A percentile compares a stretch with the other conserved stretches of the same genome.
These are phyloP conservation scores for Tetrahymena borealis DNA, from an alignment of 73 alveolate genomes.

Conservation along the genomic window DNA sequence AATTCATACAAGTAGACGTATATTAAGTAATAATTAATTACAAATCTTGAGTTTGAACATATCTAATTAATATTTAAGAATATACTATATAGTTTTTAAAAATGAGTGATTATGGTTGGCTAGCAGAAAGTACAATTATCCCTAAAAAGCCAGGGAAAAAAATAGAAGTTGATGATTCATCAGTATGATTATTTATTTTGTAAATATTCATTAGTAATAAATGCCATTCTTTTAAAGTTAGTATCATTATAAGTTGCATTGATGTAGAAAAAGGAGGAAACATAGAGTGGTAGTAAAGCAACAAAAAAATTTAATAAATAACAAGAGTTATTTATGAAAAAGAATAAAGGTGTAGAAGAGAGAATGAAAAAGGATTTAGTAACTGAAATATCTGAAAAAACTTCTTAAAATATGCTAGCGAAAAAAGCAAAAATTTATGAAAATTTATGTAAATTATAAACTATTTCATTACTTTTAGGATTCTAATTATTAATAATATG, in stretches of 20 bases:
- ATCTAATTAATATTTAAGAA: no score
- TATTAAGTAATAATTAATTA: no score
- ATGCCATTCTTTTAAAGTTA: not conserved
- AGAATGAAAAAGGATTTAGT: not conserved
- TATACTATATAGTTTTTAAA: no score
- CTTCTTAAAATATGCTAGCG: not conserved
- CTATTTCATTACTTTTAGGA: not conserved
- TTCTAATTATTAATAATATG: not conserved
- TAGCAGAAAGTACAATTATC: not conserved
- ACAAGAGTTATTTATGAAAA: not conserved
- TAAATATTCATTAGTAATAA: not conserved
- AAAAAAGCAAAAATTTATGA: not conserved
- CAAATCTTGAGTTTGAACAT: no score
- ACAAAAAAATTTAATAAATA: not conserved
- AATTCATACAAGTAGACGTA: no score
- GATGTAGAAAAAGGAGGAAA: not conserved
- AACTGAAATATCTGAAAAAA: not conserved
- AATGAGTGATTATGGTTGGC: not conserved
- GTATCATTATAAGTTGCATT: not conserved
- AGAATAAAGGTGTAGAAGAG: not conserved
- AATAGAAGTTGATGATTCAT: not conserved
- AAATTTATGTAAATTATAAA: not conserved
- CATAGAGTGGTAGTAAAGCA: not conserved
- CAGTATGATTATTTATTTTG: not conserved
- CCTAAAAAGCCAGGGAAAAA: slow-evolving; percentile 1